phyloP scores from a whole-genome alignment of 805 yeast genomes.

The Saccharomycopsis sp. region DNA sequence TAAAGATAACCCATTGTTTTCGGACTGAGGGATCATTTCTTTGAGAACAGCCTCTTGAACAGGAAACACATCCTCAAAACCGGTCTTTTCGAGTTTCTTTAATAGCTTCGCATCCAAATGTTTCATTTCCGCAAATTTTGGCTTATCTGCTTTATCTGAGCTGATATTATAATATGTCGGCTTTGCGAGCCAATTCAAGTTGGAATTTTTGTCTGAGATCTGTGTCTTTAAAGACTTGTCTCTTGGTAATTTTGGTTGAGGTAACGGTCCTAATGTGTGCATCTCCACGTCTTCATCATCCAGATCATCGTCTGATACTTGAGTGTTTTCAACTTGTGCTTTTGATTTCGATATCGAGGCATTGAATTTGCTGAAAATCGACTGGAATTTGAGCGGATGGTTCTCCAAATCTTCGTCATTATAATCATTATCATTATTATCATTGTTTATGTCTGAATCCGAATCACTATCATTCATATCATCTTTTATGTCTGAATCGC shows the following conservation, averaged over 20 bases:
- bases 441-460: neutral
- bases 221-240: constrained; percentile 33
- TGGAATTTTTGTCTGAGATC: constrained; percentile 16
- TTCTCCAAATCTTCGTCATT: neutral
- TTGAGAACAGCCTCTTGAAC: constrained; percentile 68
- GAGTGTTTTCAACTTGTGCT: neutral
- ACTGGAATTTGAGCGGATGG: neutral
- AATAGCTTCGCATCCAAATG: constrained; percentile 18
- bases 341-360: neutral
- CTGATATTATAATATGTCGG: constrained; percentile 46
- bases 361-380: neutral
- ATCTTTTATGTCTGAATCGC: constrained; percentile 23
- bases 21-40: constrained; percentile 38
- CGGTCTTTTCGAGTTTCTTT: constrained; percentile 40
- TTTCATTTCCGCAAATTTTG: constrained; percentile 37
- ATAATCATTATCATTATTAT: neutral
- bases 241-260: constrained; percentile 70
- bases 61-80: constrained; percentile 58
- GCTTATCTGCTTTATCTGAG: constrained; percentile 35
- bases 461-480: constrained; percentile 12
- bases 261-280: constrained; percentile 62
- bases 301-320: neutral
- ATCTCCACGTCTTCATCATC: constrained; percentile 26
- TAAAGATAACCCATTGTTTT: constrained; percentile 23
- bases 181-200: constrained; percentile 58